Percentiles rank a stretch among this genome's conserved stretches.
Evolutionary conservation across 2,329 filamentous ascomycete genomes (phyloP).

Genomic region (Fusarium solani-melongenae): DNA sequence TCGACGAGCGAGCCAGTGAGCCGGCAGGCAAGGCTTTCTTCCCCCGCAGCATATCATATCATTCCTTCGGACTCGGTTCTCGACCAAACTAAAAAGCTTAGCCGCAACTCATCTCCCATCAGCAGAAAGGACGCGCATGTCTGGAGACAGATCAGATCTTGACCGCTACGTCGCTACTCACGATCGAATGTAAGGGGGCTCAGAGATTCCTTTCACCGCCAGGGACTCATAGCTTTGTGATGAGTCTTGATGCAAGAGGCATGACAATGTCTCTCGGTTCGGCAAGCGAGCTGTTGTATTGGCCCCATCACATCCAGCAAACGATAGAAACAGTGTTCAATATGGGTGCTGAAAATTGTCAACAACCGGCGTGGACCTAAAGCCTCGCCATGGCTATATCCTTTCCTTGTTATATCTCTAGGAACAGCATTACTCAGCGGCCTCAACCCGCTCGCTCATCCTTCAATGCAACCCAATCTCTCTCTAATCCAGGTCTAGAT

Average conservation of each 20-base stretch:
- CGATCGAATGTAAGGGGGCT: neutral
- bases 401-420: neutral
- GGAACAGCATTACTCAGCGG: neutral
- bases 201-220: neutral
- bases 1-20: neutral
- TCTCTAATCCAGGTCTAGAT: slow-evolving; percentile 42
- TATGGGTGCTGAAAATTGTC: neutral
- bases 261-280: neutral
- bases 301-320: neutral
- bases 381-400: neutral
- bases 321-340: neutral
- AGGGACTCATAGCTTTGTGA: neutral
- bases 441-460: neutral
- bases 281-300: neutral
- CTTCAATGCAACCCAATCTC: neutral
- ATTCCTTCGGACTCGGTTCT: neutral
- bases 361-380: neutral
- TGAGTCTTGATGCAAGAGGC: neutral
- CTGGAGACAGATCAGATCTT: neutral
- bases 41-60: neutral
- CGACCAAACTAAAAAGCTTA: slow-evolving; percentile 12
- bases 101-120: neutral
- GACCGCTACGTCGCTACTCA: neutral
- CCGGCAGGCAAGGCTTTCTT: neutral
- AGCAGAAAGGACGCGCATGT: neutral